Base-by-base conservation (phyloP, 2,329 filamentous ascomycete species). In the Aspergillus tamarii region DNA sequence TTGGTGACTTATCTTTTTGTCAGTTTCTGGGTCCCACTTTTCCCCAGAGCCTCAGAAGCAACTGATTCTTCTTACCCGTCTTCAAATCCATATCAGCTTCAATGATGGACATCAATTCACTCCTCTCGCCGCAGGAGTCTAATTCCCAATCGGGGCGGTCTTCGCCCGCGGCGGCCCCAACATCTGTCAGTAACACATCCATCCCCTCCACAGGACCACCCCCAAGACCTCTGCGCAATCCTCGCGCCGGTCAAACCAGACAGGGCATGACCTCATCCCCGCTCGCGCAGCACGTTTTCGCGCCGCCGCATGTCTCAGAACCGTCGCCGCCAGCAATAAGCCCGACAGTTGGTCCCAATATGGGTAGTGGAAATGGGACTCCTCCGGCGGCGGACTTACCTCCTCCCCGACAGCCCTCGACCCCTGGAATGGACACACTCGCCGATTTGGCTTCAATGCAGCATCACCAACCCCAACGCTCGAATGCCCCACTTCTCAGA, bases 391-490 rank as follows among this genome's bases (percentile, higher is more conserved):
- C 71, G 45, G 74, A 78, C 9, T 70, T 74, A 39, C 72, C 73
- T 50, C 69, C 75, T n/a, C 71, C 76, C 26, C 74, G 80, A 65
- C 77, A 80, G 45, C 74, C 78, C 2, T 81, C 82, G 14, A 82
- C 81, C 5, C 77, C 79, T 3, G 81, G 79, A n/a, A 82, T 84
- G 76, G 82, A 83, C 65, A 79, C 80, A n/a, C 70, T 83, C 60
- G 81, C 81, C 32, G 82, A 84, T 64, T 70, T 82, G 34, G 81
- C 81, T 43, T 79, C 80, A 16, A 80, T 82, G 76, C 81, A 83
- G 70, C 79, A 79, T 60, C 81, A 81, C 59, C 80, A 82, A 62
- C 76, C 78, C 9, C 75, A 78, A 60, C 77, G 77, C 34, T 72
- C 75, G 46, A 81, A 75, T 59, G 72, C 78, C 30, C 68, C 77